Conservation (phyloP, 1,139 yeast genomes). For the Yamadazyma trypodendri region DNA sequence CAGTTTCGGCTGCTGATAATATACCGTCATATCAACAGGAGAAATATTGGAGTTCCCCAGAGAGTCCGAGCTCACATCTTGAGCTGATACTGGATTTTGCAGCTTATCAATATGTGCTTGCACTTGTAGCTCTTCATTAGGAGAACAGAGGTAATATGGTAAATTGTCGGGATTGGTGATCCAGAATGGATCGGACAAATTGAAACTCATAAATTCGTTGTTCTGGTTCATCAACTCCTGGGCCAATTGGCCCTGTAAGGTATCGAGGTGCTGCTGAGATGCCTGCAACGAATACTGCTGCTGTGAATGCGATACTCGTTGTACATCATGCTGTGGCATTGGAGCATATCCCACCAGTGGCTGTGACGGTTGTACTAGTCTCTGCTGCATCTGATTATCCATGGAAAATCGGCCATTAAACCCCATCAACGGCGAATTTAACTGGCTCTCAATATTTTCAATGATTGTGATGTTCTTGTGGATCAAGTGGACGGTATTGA, state of each 20-base stretch:
- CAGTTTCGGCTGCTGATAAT: neutral
- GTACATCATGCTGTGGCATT: neutral
- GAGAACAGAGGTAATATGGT: conserved; percentile 39
- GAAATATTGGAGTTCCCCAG: no score
- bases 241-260: neutral
- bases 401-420: neutral
- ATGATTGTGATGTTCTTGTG: conserved; percentile 34
- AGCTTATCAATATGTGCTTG: conserved; percentile 7
- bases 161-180: conserved; percentile 41
- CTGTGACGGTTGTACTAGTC: neutral
- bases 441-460: conserved; percentile 26
- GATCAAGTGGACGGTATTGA: conserved; percentile 33
- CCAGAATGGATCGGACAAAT: conserved; percentile 46
- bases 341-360: neutral
- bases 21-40: neutral
- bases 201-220: conserved; percentile 20
- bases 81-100: neutral
- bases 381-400: neutral
- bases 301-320: neutral
- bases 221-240: conserved; percentile 3
- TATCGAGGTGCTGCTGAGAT: neutral
- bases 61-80: no score
- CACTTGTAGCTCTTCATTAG: conserved; percentile 27
- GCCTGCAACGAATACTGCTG: neutral
- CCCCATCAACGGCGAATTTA: conserved; percentile 3